Conservation (phyloP, 768 basidiomycete genomes). For the Fomitopsis pulvina region DNA sequence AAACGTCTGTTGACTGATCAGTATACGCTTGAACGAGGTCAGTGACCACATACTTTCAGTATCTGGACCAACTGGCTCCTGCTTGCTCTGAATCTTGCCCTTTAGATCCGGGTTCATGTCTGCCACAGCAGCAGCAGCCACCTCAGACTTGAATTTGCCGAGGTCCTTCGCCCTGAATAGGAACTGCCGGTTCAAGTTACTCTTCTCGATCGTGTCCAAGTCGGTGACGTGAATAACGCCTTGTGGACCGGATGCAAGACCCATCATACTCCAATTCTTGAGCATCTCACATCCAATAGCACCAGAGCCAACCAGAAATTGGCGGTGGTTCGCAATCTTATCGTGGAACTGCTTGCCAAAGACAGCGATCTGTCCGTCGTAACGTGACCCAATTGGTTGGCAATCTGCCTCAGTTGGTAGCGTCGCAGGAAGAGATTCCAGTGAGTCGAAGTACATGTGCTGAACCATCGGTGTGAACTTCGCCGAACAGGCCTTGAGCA, state of each 20-base stretch:
- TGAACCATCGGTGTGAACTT: conserved; percentile 98
- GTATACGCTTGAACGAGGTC: not conserved
- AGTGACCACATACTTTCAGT: conserved; percentile 74
- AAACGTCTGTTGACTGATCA: conserved; percentile 52
- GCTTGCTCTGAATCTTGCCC: conserved; percentile 81
- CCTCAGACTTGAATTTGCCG: conserved; percentile 95
- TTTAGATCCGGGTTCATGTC: conserved; percentile 94
- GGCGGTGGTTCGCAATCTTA: conserved; percentile 81
- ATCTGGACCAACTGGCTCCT: conserved; percentile 88
- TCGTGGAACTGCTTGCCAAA: conserved; percentile 92
- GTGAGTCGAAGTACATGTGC: conserved; percentile 93
- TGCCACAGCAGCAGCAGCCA: conserved; percentile 82
- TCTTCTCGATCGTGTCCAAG: conserved; percentile 98
- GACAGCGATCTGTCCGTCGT: conserved; percentile 93
- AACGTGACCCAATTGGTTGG: conserved; percentile 74
- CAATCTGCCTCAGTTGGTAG: conserved; percentile 80
- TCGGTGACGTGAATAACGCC: conserved; percentile 92
- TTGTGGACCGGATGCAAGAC: conserved; percentile 71
- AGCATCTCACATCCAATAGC: conserved; percentile 99
- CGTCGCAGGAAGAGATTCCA: conserved; percentile 81
- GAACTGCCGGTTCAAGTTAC: conserved; percentile 97
- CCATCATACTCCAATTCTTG: conserved; percentile 99
- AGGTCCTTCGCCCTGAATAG: conserved; percentile 94
- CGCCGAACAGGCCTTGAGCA: conserved; percentile 92
- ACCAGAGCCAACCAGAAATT: conserved; percentile 98